These are phyloP conservation scores for Quercus suber DNA, from an alignment of 306 rosid species.

Conservation along the genomic window DNA sequence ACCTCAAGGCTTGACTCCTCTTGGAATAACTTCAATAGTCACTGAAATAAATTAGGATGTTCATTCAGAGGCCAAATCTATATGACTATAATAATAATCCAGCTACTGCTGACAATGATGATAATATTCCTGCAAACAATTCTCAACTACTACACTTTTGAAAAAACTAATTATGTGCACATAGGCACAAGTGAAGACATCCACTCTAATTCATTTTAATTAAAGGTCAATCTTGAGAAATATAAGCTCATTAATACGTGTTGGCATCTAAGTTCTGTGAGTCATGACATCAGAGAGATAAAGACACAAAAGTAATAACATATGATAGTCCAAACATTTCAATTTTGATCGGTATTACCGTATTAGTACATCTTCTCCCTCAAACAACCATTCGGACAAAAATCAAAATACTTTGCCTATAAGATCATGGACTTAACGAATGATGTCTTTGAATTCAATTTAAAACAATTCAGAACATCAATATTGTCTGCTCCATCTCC, in stretches of 20 bases:
- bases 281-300: constrained; percentile 1
- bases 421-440: neutral
- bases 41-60: neutral
- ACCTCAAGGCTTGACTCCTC: constrained; percentile 19
- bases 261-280: neutral
- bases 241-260: neutral
- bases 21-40: constrained; percentile 17
- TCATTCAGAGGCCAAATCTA: neutral
- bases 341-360: neutral
- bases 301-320: neutral
- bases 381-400: neutral
- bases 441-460: neutral
- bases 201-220: neutral
- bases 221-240: neutral
- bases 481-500: neutral
- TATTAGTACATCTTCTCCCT: neutral
- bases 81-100: neutral
- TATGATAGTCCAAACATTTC: neutral
- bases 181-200: neutral
- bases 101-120: neutral
- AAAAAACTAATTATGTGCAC: neutral
- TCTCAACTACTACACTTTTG: neutral
- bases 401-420: neutral
- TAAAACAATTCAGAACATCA: neutral
- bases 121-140: neutral